Evolutionary conservation across 2,329 filamentous ascomycete species (phyloP), one percentile per base, ranked within the genome.

Genomic region (Verticillium isaacii): DNA sequence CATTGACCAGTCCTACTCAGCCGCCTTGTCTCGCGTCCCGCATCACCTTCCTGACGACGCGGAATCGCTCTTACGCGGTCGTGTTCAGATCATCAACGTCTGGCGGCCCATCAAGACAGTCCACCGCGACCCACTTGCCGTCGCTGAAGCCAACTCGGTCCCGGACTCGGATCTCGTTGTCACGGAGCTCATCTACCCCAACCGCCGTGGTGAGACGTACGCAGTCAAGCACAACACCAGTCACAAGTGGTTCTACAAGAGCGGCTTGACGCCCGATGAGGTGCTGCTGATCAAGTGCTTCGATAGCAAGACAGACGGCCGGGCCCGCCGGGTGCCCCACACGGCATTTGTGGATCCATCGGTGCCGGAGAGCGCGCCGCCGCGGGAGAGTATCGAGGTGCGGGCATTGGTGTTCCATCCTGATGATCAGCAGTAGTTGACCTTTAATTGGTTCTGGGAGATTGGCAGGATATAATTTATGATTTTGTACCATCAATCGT

Each of bases 331-430:
- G 4, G 78, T 83, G 36, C 83, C 84, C n/a, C 84, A 87, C 66
- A 78, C 78, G 6, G 81, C 84, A 2, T 86, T 88, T 74, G 72
- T 72, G 19, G 78, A 85, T 69, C 73, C 77, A 1, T 75, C 72
- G 11, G 73, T 77, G 17, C 63, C 71, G 14, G 71, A 75, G 58
- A 70, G 75, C 57, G 71, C 74, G 23, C 76, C 82, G 14, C 72
- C 81, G 1, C 78, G 90, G 65, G 88, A 85, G 76, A 86, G 82
- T 69, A 85, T 87, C 62, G 85, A 87, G 72, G 74, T 87, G 2
- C 70, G 84, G 56, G 77, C 78, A 5, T 71, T 86, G 66, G 82
- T 85, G 1, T 85, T 86, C 64, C 76, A 82, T 67, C 74, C 77
- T 0, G 71, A 80, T 29, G 74, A 77, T 57, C 25, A 32, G 12